Conservation (phyloP, 179 eudicot species). For the Beta corolliflora region DNA sequence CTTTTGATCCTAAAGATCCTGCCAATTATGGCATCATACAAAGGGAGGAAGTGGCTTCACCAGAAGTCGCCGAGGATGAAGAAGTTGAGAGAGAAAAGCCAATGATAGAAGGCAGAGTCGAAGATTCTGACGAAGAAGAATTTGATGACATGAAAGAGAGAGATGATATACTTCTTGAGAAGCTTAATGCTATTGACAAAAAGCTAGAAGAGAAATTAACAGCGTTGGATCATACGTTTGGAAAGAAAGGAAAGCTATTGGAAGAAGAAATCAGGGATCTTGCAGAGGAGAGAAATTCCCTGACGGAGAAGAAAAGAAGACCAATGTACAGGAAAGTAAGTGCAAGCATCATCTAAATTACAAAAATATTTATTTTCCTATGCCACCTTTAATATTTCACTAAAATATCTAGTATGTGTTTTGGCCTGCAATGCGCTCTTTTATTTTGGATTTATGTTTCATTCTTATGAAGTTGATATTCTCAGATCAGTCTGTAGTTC, state of each 20-base stretch:
- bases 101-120: conserved; percentile 35
- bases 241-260: conserved; percentile 81
- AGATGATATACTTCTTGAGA: conserved; percentile 71
- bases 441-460: background rate
- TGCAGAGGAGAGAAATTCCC: conserved; percentile 87
- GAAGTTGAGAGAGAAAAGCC: conserved; percentile 47
- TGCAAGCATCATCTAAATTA: conserved; percentile 12
- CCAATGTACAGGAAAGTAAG: conserved; percentile 90
- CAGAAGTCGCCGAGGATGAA: conserved; percentile 39
- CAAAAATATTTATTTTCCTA: background rate
- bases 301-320: conserved; percentile 71
- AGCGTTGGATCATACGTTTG: conserved; percentile 82
- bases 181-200: conserved; percentile 73
- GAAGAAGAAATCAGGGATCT: conserved; percentile 93
- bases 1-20: conserved; percentile 75
- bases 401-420: background rate
- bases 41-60: conserved; percentile 44
- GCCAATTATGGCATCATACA: conserved; percentile 69
- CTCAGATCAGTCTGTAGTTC: background rate
- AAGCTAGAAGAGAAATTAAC: conserved; percentile 74
- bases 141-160: conserved; percentile 91
- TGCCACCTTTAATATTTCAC: background rate
- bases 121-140: conserved; percentile 49
- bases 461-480: background rate
- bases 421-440: background rate